Conservation (phyloP, 2,329 filamentous ascomycete genomes). For the Stylonectria norvegica region DNA sequence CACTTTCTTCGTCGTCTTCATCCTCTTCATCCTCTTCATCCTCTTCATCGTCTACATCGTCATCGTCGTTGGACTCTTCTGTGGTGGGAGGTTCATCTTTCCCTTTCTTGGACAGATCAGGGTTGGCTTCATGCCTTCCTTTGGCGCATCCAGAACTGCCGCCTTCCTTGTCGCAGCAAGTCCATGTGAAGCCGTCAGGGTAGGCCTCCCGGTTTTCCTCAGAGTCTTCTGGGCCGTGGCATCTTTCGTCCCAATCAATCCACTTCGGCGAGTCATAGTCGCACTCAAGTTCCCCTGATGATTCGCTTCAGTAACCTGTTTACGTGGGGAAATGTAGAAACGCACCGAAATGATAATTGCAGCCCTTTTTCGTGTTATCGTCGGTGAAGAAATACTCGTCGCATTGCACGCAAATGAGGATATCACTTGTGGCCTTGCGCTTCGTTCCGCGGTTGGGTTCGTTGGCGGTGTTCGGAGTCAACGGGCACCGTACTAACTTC, state of each 20-base stretch:
- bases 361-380: constrained; percentile 9
- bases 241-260: constrained; percentile 10
- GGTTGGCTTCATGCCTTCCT: constrained; percentile 15
- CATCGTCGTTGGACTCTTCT: neutral
- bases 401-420: constrained; percentile 18
- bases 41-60: neutral
- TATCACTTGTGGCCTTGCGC: constrained; percentile 16
- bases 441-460: constrained; percentile 3
- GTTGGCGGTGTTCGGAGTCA: constrained; percentile 3
- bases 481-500: constrained; percentile 5
- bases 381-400: constrained; percentile 5
- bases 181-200: constrained; percentile 23
- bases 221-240: constrained; percentile 15
- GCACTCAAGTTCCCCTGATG: constrained; percentile 14
- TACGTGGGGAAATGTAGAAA: neutral
- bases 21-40: neutral
- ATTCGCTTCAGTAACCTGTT: neutral
- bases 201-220: constrained; percentile 4
- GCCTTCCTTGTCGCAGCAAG: constrained; percentile 15
- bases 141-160: constrained; percentile 10
- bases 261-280: constrained; percentile 11
- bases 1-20: neutral
- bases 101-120: constrained; percentile 7
- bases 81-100: neutral
- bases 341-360: constrained; percentile 19